phyloP scores from a whole-genome alignment of 2,329 filamentous ascomycete species.

The Hypoxylon sp. region DNA sequence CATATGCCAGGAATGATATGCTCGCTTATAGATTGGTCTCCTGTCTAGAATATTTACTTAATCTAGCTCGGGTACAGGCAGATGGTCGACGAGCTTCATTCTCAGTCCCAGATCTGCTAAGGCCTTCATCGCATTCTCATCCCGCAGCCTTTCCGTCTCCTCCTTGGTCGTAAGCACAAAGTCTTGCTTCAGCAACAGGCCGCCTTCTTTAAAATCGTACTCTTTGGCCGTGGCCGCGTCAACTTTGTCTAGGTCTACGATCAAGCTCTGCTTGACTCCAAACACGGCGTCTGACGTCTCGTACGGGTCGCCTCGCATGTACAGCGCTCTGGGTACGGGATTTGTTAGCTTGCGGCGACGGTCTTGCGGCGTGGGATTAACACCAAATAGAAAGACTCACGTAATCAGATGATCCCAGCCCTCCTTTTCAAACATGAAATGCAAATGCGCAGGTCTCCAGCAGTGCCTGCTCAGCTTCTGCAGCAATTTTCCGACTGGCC shows the following conservation, averaged over 20 bases:
- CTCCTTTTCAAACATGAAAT: slow-evolving; percentile 87
- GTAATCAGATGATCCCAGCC: slow-evolving; percentile 84
- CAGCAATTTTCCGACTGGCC: slow-evolving; percentile 79
- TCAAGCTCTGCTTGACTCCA: slow-evolving; percentile 81
- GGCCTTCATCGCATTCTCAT: slow-evolving; percentile 70
- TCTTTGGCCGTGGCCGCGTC: slow-evolving; percentile 62
- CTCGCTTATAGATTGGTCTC: not conserved
- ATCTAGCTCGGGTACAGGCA: slow-evolving; percentile 75
- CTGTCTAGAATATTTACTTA: slow-evolving; percentile 34
- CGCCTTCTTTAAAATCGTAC: slow-evolving; percentile 70
- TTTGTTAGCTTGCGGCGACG: slow-evolving; percentile 1
- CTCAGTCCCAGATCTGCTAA: slow-evolving; percentile 70
- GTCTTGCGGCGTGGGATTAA: not conserved
- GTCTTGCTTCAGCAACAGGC: slow-evolving; percentile 72
- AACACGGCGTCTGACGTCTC: slow-evolving; percentile 87
- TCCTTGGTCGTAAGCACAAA: slow-evolving; percentile 79
- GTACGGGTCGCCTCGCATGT: slow-evolving; percentile 79
- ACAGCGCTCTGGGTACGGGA: slow-evolving; percentile 66
- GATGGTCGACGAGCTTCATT: slow-evolving; percentile 77
- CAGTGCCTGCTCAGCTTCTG: slow-evolving; percentile 73
- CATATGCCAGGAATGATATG: not conserved
- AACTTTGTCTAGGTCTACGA: slow-evolving; percentile 67
- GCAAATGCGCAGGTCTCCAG: slow-evolving; percentile 80
- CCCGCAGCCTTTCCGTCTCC: slow-evolving; percentile 71
- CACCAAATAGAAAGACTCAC: slow-evolving; percentile 59